Percentiles rank a stretch among this genome's conserved stretches.
These are phyloP conservation scores for Isabelozyma pseudorhagii DNA, from an alignment of 805 yeast species.

Conservation along the genomic window DNA sequence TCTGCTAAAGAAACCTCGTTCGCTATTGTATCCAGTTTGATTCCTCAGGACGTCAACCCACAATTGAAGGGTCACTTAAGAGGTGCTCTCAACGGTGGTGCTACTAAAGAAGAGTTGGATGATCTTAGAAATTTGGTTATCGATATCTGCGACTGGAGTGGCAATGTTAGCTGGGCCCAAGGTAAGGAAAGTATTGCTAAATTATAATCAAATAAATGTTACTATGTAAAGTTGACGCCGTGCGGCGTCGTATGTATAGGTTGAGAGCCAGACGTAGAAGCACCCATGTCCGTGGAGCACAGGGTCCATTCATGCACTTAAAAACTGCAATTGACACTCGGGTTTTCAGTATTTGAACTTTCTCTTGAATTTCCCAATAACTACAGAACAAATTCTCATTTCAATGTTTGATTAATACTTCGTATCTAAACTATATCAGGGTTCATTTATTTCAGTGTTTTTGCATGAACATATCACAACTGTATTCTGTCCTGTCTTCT, in stretches of 20 bases:
- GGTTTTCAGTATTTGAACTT: too few species aligned
- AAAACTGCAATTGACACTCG: too few species aligned
- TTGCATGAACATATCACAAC: constrained; percentile 12
- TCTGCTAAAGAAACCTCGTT: constrained; percentile 69
- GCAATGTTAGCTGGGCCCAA: constrained; percentile 41
- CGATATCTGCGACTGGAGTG: constrained; percentile 71
- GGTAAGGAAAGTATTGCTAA: constrained; percentile 60
- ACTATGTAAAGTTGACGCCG: too few species aligned
- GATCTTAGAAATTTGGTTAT: constrained; percentile 62
- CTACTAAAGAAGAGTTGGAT: constrained; percentile 57
- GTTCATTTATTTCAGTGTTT: not conserved
- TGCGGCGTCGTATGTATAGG: too few species aligned
- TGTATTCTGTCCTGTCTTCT: constrained; percentile 65
- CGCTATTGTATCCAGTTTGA: constrained; percentile 72
- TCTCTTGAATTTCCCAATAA: too few species aligned
- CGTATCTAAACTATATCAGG: not conserved
- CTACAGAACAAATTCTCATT: too few species aligned
- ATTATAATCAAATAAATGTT: constrained; percentile 27
- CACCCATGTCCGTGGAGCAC: too few species aligned
- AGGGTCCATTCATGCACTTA: too few species aligned
- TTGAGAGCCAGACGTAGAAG: too few species aligned
- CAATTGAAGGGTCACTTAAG: constrained; percentile 86
- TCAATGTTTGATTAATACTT: too few species aligned
- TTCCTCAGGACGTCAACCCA: constrained; percentile 92
- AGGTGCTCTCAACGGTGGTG: constrained; percentile 83